Base-by-base conservation (phyloP, 352 stramenopile species). In the Phytophthora palmivora region DNA sequence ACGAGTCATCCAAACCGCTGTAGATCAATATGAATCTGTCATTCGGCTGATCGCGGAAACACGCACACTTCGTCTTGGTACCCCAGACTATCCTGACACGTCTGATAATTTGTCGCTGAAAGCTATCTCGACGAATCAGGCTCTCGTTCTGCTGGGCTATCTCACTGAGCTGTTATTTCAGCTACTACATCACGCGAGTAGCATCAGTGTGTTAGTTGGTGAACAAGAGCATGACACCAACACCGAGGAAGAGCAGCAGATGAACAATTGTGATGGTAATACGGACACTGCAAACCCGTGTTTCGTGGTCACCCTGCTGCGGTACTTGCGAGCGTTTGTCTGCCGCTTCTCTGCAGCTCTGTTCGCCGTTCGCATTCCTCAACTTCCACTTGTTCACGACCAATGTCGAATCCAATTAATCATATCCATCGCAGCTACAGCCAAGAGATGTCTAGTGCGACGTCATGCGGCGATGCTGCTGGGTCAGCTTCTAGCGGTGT, bases 101-200 rank as follows among this genome's bases (percentile, higher is more conserved):
- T 14, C 14, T 48, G 41, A 50, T 32, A 12, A 45, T 12, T 30
- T 18, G 5, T 49, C n/a, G 12, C 15, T 60, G 19, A 37, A 58
- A 34, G 18, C 36, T 51, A 39, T 57, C 19, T 57, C 67, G 0
- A 52, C 62, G 1, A 81, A 76, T 11, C 72, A 92, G 37, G 78
- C 79, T 0, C 74, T 79, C 16, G 70, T 75, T 7, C 54, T 93
- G 30, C 73, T 93, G 0, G 74, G 75, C 0, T 74, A 72, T 2
- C 36, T 93, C 7, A 77, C 68, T 0, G 74, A 88, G 16, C 30
- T 91, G 7, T 50, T 89, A 18, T 93, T 88, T 53, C 47, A 88
- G 30, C 51, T 91, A 7, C 51, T 93, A 30, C 73, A 74, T 7
- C 78, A 74, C 22, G 63, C 79, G 1, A 89, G 77, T 42, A 57